A percentile compares a stretch with the other conserved stretches of the same genome.
These are phyloP conservation scores for Neurospora tetrasperma DNA, from an alignment of 495 filamentous ascomycete genomes.

Conservation along the genomic window DNA sequence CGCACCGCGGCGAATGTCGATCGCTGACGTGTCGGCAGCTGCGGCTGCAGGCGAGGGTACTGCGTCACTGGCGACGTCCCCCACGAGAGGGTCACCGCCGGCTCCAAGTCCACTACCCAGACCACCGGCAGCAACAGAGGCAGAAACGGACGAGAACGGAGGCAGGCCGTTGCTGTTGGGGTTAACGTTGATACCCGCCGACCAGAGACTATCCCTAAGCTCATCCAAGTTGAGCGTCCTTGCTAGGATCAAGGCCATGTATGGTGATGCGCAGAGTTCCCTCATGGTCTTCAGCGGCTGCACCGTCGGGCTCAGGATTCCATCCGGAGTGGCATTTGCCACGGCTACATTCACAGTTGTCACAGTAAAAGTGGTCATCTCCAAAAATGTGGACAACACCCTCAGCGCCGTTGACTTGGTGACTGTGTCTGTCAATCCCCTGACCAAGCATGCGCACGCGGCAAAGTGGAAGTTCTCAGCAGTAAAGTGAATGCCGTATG, in stretches of 20 bases:
- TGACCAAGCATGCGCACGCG: slow-evolving; percentile 47
- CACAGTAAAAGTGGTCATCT: slow-evolving; percentile 37
- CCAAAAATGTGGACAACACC: slow-evolving; percentile 48
- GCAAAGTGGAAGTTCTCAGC: slow-evolving; percentile 55
- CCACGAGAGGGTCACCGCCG: not conserved
- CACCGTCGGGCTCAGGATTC: slow-evolving; percentile 5
- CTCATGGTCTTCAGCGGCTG: slow-evolving; percentile 8
- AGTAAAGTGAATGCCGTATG: slow-evolving; percentile 52
- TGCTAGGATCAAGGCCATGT: slow-evolving; percentile 41
- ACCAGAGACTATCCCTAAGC: slow-evolving; percentile 42
- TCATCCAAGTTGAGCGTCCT: slow-evolving; percentile 36
- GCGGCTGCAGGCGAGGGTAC: slow-evolving; percentile 6
- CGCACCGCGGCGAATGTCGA: slow-evolving; percentile 19
- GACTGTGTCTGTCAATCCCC: slow-evolving; percentile 48
- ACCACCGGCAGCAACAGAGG: not conserved
- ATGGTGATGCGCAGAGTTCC: slow-evolving; percentile 36
- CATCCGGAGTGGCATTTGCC: slow-evolving; percentile 8
- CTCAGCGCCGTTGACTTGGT: slow-evolving; percentile 45
- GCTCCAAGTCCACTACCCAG: not conserved
- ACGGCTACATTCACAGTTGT: slow-evolving; percentile 1
- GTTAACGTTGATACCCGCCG: slow-evolving; percentile 31
- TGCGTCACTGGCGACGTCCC: slow-evolving; percentile 7
- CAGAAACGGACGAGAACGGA: not conserved
- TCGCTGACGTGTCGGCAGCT: not conserved
- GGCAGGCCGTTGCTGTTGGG: slow-evolving; percentile 18